phyloP scores from a whole-genome alignment of 2,329 filamentous ascomycete genomes.

The Sphaerulina populicola region DNA sequence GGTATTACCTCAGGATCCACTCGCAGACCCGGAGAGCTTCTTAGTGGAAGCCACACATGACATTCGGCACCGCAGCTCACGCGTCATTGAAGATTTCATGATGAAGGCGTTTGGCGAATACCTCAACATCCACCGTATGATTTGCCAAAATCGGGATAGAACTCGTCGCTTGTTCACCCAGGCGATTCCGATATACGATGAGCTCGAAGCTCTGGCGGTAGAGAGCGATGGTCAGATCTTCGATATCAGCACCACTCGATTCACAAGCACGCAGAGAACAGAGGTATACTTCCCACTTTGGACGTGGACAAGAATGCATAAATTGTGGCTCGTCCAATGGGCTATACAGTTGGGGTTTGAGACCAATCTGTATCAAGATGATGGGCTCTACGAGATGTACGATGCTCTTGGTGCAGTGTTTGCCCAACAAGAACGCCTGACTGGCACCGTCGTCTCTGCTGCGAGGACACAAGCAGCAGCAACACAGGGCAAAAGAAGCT shows the following conservation, averaged over 20 bases:
- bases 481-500: not conserved
- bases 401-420: conserved; percentile 37
- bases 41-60: conserved; percentile 66
- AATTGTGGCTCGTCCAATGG: conserved; percentile 78
- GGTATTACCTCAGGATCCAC: conserved; percentile 60
- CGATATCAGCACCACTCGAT: conserved; percentile 1
- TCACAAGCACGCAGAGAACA: not conserved
- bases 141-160: conserved; percentile 85
- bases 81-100: conserved; percentile 63
- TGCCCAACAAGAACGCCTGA: conserved; percentile 1
- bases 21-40: conserved; percentile 68
- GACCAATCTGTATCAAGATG: conserved; percentile 75
- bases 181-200: conserved; percentile 72
- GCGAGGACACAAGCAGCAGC: conserved; percentile 1
- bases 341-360: conserved; percentile 91
- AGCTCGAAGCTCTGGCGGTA: conserved; percentile 64
- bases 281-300: conserved; percentile 60
- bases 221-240: conserved; percentile 18
- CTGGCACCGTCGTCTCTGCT: not conserved
- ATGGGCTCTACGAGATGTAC: conserved; percentile 84
- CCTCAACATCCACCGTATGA: conserved; percentile 70
- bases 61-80: conserved; percentile 62
- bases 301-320: conserved; percentile 84
- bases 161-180: conserved; percentile 85
- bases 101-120: conserved; percentile 53